Percentiles rank a stretch among this genome's conserved stretches.
Evolutionary conservation across 1,139 yeast genomes (phyloP).

Genomic region (Diutina neorugosa): DNA sequence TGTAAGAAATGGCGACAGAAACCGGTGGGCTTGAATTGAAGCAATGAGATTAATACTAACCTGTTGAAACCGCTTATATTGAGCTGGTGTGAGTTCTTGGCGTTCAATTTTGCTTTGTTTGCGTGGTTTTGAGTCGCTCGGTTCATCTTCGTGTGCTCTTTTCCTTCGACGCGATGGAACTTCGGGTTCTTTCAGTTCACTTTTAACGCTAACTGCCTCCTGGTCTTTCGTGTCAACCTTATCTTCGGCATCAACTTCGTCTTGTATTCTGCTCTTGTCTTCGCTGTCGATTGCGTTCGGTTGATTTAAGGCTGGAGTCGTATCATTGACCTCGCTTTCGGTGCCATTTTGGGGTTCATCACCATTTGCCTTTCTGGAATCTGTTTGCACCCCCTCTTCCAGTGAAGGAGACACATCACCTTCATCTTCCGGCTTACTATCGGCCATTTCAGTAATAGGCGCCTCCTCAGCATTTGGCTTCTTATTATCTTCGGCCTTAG

Average conservation of each 20-base stretch:
- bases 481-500: no score
- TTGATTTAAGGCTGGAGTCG: background rate
- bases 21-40: slow-evolving; percentile 58
- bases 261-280: background rate
- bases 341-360: background rate
- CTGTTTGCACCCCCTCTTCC: background rate
- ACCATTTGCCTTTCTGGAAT: background rate
- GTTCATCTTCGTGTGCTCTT: background rate
- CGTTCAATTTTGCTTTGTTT: background rate
- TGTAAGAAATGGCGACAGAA: slow-evolving; percentile 60
- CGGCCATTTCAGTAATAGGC: no score
- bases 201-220: background rate
- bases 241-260: slow-evolving; percentile 9
- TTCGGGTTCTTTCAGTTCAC: background rate
- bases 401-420: no score
- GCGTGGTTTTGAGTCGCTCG: background rate
- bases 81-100: slow-evolving; percentile 4
- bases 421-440: background rate
- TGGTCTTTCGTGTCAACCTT: background rate
- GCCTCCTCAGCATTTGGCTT: no score
- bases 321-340: background rate
- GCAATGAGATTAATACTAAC: slow-evolving; percentile 48
- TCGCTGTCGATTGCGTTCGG: background rate
- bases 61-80: slow-evolving; percentile 36
- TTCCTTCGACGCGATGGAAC: background rate